Evolutionary conservation across 1,139 yeast species (phyloP).

Genomic region (Saccharomycopsis hybrid): DNA sequence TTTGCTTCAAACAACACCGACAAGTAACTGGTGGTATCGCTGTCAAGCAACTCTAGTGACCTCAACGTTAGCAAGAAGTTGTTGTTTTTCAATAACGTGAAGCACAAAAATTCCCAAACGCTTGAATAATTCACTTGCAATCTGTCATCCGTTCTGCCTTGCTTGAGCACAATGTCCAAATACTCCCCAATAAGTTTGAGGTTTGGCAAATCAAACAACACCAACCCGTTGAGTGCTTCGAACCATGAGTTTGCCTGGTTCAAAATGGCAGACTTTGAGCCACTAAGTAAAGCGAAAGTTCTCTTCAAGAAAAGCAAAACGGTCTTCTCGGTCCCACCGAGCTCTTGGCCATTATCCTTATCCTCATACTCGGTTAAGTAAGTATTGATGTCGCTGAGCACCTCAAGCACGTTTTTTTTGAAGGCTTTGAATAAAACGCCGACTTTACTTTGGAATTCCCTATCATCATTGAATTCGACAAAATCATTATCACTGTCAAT

Average conservation of each 20-base stretch:
- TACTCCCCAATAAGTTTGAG: constrained; percentile 39
- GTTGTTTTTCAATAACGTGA: constrained; percentile 52
- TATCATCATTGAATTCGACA: background rate
- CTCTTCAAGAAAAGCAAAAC: constrained; percentile 14
- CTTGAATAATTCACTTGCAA: constrained; percentile 35
- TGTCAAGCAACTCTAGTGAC: constrained; percentile 54
- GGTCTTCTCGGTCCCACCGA: constrained; percentile 1
- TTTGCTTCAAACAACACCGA: constrained; percentile 60
- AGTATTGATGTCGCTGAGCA: constrained; percentile 10
- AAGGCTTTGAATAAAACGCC: constrained; percentile 5
- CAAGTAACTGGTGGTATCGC: constrained; percentile 60
- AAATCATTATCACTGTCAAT: background rate
- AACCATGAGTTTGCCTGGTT: constrained; percentile 57
- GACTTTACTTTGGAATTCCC: background rate
- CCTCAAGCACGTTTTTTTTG: constrained; percentile 9
- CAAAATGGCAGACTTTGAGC: constrained; percentile 47
- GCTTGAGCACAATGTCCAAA: constrained; percentile 30
- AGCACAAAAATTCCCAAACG: constrained; percentile 57
- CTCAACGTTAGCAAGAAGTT: constrained; percentile 50
- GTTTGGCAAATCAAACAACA: constrained; percentile 57
- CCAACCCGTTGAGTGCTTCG: constrained; percentile 57
- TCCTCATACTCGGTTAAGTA: constrained; percentile 9
- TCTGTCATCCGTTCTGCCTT: constrained; percentile 26
- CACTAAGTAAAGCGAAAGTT: constrained; percentile 32
- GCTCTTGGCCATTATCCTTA: background rate